Base-by-base conservation (phyloP, 2,329 filamentous ascomycete species). In the Elsinoe ampelina region DNA sequence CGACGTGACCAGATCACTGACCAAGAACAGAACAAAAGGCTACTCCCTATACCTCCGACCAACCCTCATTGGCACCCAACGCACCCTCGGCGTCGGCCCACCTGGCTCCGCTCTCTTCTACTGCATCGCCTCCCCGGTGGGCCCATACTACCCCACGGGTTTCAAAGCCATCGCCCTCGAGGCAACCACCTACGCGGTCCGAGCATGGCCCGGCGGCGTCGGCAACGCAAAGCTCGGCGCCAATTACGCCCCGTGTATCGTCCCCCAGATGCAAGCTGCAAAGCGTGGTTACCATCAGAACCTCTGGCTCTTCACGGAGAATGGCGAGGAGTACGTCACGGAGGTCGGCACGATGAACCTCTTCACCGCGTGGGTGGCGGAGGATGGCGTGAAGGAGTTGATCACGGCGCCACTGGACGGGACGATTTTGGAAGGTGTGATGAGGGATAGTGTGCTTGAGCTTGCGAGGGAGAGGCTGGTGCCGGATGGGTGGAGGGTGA, bases 301-400 rank as follows among this genome's bases (percentile, higher is more conserved):
- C 74, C 80, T 98, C 55, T 98, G 93, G 93, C 77, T 98, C 32
- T 98, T 97, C 69, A 91, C 91, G 42, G 62, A 61, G 45, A 65
- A 64, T 4, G 68, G 68, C 10, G 89, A 97, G 72, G 89, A 97
- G 71, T 95, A 86, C 67, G 85, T 97, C 58, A 98, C 93, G 47
- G 93, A 98, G 74, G 93, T 96, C 57, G 93, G 93, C 67, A 97
- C 93, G 58, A 98, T 98, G 93, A 98, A 98, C 75, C 84, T 98
- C 70, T 98, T 97, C 67, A 85, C 86, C 32, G 91, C 87, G 41
- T 74, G 97, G 65, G 84, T 83, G 75, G 84, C 95, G 77, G 80
- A 87, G 71, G 93, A 89, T 11, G 93, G 92, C 6, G 81, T 91
- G 75, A 92, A 91, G 68, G 91, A 96, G 77, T 81, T 98, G 55